Base-by-base conservation (phyloP, 1,284 basidiomycete genomes). In the Leucoagaricus sp. region DNA sequence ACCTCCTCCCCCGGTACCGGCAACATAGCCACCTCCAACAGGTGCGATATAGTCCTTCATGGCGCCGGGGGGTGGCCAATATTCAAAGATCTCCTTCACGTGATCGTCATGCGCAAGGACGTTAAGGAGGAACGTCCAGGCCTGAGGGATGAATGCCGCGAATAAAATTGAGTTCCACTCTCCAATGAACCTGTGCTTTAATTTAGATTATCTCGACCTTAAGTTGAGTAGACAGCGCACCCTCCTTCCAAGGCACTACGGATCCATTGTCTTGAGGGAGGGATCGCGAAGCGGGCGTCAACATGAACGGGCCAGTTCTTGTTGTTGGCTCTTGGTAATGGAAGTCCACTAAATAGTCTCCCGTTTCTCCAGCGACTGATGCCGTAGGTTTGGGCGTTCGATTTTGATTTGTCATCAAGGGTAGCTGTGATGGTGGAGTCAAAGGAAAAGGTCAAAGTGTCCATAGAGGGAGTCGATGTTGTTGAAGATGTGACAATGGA, bases 281-380 rank as follows among this genome's bases (percentile, higher is more conserved):
- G 78, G 8, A 82, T 65, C 0, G 79, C 77, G 57, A 83, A 81
- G 1, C 76, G 59, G 0, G 70, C 76, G 60, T 83, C 76, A 5
- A 82, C 60, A 54, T 82, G 79, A 6, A 71, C 67, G 0, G 76
- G 75, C 72, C 70, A 0, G 78, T 81, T 3, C 59, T 60, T 33
- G 80, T 31, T 40, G 12, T 29, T 28, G 17, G 55, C 45, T 10
- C 42, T 67, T 0, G 81, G 81, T 0, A 82, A 66, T 0, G 79
- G 79, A 4, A 82, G 71, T 41, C 71, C 79, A 0, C 78, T 79
- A 63, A 80, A 82, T 5, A 82, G 65, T 3, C 75, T 67, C 2
- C 79, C 80, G 3, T 17, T 12, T 23, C 49, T 28, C 49, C 55
- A 52, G n/a, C 46, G 55, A 4, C 54, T 17, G 28, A 54, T 25